phyloP scores from a whole-genome alignment of 495 filamentous ascomycete genomes.

The Neurospora sp. region DNA sequence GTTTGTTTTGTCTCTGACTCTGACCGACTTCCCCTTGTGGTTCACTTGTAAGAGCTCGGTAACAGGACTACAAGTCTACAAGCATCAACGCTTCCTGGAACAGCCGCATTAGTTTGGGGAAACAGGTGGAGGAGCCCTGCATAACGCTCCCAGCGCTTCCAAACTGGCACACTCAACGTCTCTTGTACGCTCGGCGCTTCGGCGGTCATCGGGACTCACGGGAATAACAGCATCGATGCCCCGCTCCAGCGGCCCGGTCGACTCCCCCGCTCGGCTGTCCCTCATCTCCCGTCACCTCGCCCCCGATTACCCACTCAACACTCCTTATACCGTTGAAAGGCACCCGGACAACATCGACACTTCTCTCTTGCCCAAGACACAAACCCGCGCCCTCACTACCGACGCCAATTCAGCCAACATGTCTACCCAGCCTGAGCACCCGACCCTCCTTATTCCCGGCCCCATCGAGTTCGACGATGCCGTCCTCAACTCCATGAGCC shows the following conservation, averaged over 20 bases:
- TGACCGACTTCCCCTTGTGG: background rate
- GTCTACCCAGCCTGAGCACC: conserved; percentile 71
- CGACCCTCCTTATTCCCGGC: conserved; percentile 83
- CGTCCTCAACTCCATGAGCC: conserved; percentile 88
- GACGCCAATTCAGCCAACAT: conserved; percentile 38
- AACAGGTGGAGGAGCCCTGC: background rate
- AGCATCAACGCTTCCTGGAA: background rate
- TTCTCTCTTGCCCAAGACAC: conserved; percentile 18
- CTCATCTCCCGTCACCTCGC: conserved; percentile 77
- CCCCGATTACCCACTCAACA: conserved; percentile 37
- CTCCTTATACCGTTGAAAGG: conserved; percentile 33
- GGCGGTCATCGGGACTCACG: conserved; percentile 17
- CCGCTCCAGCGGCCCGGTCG: conserved; percentile 40
- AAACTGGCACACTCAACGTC: conserved; percentile 16
- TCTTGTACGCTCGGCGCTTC: conserved; percentile 14
- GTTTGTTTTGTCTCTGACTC: background rate
- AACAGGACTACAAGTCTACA: background rate
- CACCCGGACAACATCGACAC: conserved; percentile 51
- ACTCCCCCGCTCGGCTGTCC: conserved; percentile 58
- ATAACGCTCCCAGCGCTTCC: background rate
- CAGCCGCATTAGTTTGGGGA: background rate
- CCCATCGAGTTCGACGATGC: conserved; percentile 99
- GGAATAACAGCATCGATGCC: conserved; percentile 31
- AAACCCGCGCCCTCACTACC: conserved; percentile 24
- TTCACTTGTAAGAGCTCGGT: background rate